Evolutionary conservation across 2,329 filamentous ascomycete genomes (phyloP).

Genomic region (Tolypocladium ovalisporum): DNA sequence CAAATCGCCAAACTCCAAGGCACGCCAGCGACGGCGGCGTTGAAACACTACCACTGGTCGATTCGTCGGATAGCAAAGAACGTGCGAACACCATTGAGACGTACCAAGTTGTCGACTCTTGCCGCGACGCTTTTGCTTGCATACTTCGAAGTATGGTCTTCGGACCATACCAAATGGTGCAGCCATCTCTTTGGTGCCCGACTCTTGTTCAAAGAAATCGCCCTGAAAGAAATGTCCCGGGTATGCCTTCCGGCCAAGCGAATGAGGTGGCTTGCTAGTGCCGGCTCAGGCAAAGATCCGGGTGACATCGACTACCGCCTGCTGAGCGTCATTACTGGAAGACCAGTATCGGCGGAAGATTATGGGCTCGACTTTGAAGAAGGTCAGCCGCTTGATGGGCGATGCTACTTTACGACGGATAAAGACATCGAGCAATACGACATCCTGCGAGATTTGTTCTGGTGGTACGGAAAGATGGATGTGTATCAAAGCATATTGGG

Average conservation of each 20-base stretch:
- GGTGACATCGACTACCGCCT: slow-evolving; percentile 30
- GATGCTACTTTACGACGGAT: slow-evolving; percentile 23
- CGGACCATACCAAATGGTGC: slow-evolving; percentile 92
- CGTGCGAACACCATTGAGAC: slow-evolving; percentile 56
- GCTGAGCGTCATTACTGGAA: slow-evolving; percentile 29
- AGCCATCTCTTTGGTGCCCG: slow-evolving; percentile 80
- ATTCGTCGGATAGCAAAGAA: slow-evolving; percentile 68
- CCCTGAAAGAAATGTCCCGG: slow-evolving; percentile 62
- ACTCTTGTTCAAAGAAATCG: slow-evolving; percentile 72
- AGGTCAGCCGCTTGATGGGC: slow-evolving; percentile 14
- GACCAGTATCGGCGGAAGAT: slow-evolving; percentile 23
- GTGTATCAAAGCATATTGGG: slow-evolving; percentile 83
- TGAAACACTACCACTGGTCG: slow-evolving; percentile 86
- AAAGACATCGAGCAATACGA: slow-evolving; percentile 71
- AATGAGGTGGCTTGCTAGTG: slow-evolving; percentile 12
- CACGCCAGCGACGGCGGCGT: slow-evolving; percentile 64
- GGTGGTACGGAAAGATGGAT: slow-evolving; percentile 96
- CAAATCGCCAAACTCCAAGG: slow-evolving; percentile 78
- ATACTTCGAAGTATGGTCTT: slow-evolving; percentile 91
- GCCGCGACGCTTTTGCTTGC: slow-evolving; percentile 77
- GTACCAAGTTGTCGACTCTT: slow-evolving; percentile 70
- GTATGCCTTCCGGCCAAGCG: slow-evolving; percentile 56
- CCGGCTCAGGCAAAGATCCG: slow-evolving; percentile 14
- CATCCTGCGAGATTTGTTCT: slow-evolving; percentile 75
- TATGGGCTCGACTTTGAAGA: slow-evolving; percentile 23